phyloP scores from a whole-genome alignment of 805 yeast genomes.

The Kuraishia molischiana region DNA sequence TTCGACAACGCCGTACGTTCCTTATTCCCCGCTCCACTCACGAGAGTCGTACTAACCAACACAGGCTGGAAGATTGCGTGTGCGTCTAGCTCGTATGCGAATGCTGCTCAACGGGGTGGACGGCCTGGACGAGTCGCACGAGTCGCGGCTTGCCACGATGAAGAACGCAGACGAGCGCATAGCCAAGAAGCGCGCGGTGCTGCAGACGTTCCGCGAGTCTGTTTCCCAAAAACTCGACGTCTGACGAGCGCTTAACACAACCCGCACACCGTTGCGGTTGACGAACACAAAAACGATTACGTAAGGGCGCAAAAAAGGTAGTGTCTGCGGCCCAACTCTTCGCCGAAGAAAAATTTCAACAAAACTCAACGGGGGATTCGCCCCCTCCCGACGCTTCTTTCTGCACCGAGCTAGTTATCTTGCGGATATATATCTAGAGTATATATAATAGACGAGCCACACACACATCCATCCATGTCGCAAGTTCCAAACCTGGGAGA shows the following conservation, averaged over 20 bases:
- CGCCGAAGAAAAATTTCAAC: too few species aligned
- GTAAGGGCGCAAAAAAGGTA: too few species aligned
- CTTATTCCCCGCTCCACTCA: constrained; percentile 1
- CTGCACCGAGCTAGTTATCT: too few species aligned
- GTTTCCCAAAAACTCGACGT: neutral
- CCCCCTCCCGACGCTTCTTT: too few species aligned
- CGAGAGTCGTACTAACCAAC: neutral
- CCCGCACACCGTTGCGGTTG: too few species aligned
- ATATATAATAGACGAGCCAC: too few species aligned
- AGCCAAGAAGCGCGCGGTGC: constrained; percentile 13
- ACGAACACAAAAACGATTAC: neutral
- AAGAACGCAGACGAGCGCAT: constrained; percentile 23
- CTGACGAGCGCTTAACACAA: too few species aligned
- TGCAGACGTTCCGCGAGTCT: constrained; percentile 11
- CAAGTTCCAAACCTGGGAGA: constrained; percentile 37
- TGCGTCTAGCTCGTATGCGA: constrained; percentile 26
- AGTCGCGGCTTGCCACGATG: constrained; percentile 22
- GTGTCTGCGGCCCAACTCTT: too few species aligned
- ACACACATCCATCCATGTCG: too few species aligned
- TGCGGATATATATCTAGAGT: too few species aligned
- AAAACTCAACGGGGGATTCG: too few species aligned
- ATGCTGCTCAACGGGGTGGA: constrained; percentile 28
- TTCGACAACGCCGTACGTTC: constrained; percentile 28
- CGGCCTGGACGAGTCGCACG: constrained; percentile 33
- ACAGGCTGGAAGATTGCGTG: constrained; percentile 33